Percentiles rank a stretch among this genome's conserved stretches.
Conservation (phyloP, 164 flowering plant genomes). For the Piper betle region DNA sequence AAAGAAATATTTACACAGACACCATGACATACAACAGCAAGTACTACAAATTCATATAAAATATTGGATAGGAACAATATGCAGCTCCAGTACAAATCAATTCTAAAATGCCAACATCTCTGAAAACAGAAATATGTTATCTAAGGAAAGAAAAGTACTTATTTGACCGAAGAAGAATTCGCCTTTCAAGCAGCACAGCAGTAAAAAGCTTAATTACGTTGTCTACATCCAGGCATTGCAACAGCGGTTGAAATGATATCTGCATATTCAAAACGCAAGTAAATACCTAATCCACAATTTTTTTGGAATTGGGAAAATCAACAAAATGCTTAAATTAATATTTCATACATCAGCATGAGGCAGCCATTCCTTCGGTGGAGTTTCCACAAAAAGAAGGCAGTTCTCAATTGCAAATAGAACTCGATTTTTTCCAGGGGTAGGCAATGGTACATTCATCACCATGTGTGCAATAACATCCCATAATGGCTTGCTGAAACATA, state of each 20-base stretch:
- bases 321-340: neutral
- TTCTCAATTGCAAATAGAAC: constrained; percentile 85
- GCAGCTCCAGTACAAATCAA: no score
- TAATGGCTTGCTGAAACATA: constrained; percentile 78
- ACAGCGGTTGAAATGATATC: constrained; percentile 92
- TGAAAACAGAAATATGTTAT: neutral
- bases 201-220: constrained; percentile 78
- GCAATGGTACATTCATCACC: constrained; percentile 85
- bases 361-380: constrained; percentile 89
- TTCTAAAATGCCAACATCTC: no score
- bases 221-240: constrained; percentile 94
- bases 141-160: constrained; percentile 35
- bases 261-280: constrained; percentile 18
- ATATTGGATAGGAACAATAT: no score
- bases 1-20: no score
- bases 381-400: constrained; percentile 77
- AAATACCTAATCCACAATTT: neutral
- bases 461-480: constrained; percentile 84
- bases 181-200: constrained; percentile 89
- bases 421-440: constrained; percentile 87
- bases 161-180: constrained; percentile 81
- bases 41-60: no score
- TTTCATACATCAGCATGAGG: constrained; percentile 92
- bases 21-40: no score
- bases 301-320: neutral